A percentile compares a stretch with the other conserved stretches of the same genome.
phyloP scores from a whole-genome alignment of 1,284 basidiomycete genomes.

The Malassezia psittaci region DNA sequence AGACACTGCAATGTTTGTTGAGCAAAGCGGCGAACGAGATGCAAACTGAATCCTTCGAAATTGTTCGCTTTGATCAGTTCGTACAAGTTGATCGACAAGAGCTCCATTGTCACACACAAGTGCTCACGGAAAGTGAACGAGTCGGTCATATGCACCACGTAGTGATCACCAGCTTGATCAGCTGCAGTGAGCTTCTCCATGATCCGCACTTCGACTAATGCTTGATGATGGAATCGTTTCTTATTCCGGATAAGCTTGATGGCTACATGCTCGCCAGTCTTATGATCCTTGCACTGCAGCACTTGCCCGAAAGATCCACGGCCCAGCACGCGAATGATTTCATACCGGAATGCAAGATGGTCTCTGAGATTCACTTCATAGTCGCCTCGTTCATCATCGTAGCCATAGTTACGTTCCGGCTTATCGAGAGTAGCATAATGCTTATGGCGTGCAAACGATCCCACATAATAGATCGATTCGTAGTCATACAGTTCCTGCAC shows the following conservation, averaged over 20 bases:
- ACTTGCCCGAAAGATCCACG: slow-evolving; percentile 99
- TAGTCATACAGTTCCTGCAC: slow-evolving; percentile 83
- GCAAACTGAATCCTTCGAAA: slow-evolving; percentile 90
- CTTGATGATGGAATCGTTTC: slow-evolving; percentile 97
- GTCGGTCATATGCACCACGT: slow-evolving; percentile 97
- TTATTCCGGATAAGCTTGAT: slow-evolving; percentile 99
- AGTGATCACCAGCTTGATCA: slow-evolving; percentile 92
- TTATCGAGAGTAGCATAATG: slow-evolving; percentile 53
- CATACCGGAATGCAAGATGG: slow-evolving; percentile 91
- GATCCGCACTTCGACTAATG: slow-evolving; percentile 96
- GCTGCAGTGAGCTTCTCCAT: slow-evolving; percentile 91
- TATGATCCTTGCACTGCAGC: slow-evolving; percentile 86
- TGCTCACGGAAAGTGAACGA: slow-evolving; percentile 97
- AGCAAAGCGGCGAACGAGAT: slow-evolving; percentile 87
- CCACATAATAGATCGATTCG: slow-evolving; percentile 72
- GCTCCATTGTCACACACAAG: slow-evolving; percentile 94
- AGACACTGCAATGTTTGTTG: slow-evolving; percentile 87
- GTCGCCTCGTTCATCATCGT: slow-evolving; percentile 96
- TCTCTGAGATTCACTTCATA: slow-evolving; percentile 82
- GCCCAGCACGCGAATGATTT: slow-evolving; percentile 79
- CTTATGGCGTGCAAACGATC: slow-evolving; percentile 49
- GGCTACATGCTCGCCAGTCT: slow-evolving; percentile 88
- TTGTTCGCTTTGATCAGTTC: slow-evolving; percentile 98
- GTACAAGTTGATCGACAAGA: slow-evolving; percentile 96
- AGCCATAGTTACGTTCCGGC: slow-evolving; percentile 80